Base-by-base conservation (phyloP, 2,329 filamentous ascomycete genomes). In the Calonectria fujianensis region DNA sequence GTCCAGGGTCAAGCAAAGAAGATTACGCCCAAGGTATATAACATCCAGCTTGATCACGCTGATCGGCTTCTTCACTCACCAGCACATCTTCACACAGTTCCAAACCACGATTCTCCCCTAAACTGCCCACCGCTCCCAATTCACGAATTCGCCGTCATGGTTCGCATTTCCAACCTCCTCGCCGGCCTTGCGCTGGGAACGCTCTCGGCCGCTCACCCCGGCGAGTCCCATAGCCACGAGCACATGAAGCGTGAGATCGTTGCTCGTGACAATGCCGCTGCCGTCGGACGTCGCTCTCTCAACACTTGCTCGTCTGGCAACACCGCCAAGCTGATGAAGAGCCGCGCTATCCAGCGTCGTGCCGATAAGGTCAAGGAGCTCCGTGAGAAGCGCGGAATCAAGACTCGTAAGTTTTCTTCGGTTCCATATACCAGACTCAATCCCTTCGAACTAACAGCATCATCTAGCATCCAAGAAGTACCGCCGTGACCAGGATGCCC, bases 221-320 rank as follows among this genome's bases (percentile, higher is more conserved):
- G 71, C 65, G 71, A 73, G 50, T 57, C 65, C n/a, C 71, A 73
- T 48, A 65, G 37, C 65, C 57, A 69, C 27, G 45, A 61, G 32
- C 65, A 73, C 65, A 69, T 73, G 71, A 73, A 73, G 71, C 71
- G 71, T 14, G 71, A 73, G 57, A 69, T 73, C 39, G 20, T 35
- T 10, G 65, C 71, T 31, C 71, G 71, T 29, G 71, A 73, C 27
- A 69, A 73, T 57, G 71, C 71, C n/a, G 71, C 71, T 18, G 65
- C n/a, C 27, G 39, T 73, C n/a, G 71, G 71, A 27, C 57, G 65
- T 24, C 71, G 65, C 35, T 65, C 71, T 13, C 48, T 69, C 24
- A 50, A 69, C 57, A 54, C 71, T 13, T 73, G 71, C 35, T 73
- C 71, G 1, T 54, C 39, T 31, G 37, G 54, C 29, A 18, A 31